These are phyloP conservation scores for Pseudogymnoascus sp. DNA, from an alignment of 2,329 filamentous ascomycete genomes.

Conservation along the genomic window DNA sequence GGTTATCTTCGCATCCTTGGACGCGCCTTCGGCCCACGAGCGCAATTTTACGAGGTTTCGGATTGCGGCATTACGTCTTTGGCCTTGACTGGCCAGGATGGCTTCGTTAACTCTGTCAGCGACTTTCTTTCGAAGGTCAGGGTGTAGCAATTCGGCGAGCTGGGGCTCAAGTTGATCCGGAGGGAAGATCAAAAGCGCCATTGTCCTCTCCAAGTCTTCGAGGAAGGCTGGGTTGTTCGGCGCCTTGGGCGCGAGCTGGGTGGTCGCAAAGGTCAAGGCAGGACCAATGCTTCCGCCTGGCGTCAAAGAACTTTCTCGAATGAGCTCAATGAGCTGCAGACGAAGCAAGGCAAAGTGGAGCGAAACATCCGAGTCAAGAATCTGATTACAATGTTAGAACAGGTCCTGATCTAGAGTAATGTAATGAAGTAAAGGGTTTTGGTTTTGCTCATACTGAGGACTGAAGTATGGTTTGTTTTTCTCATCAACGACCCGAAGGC, in stretches of 20 bases:
- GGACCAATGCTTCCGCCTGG: constrained; percentile 58
- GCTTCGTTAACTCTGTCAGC: constrained; percentile 84
- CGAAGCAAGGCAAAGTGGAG: constrained; percentile 86
- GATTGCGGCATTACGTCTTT: constrained; percentile 72
- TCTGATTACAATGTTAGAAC: constrained; percentile 43
- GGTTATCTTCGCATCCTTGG: constrained; percentile 28
- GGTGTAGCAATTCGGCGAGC: constrained; percentile 68
- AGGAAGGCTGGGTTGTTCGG: constrained; percentile 75
- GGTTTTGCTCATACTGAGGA: constrained; percentile 70
- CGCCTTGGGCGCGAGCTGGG: constrained; percentile 79
- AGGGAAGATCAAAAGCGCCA: constrained; percentile 84
- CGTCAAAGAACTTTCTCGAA: constrained; percentile 62
- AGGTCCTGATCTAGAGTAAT: constrained; percentile 15
- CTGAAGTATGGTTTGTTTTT: constrained; percentile 65
- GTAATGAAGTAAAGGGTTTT: constrained; percentile 13
- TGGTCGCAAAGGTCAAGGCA: constrained; percentile 79
- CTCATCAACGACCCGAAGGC: constrained; percentile 84
- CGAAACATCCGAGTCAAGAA: constrained; percentile 73
- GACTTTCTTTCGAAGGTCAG: constrained; percentile 72
- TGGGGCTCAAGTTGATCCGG: constrained; percentile 70
- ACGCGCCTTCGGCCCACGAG: constrained; percentile 65
- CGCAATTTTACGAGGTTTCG: constrained; percentile 72
- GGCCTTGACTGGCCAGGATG: constrained; percentile 65
- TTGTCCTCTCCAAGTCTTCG: constrained; percentile 81
- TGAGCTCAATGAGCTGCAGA: constrained; percentile 88